Conservation (phyloP, 495 filamentous ascomycete species). For the Penicillium argentinense region DNA sequence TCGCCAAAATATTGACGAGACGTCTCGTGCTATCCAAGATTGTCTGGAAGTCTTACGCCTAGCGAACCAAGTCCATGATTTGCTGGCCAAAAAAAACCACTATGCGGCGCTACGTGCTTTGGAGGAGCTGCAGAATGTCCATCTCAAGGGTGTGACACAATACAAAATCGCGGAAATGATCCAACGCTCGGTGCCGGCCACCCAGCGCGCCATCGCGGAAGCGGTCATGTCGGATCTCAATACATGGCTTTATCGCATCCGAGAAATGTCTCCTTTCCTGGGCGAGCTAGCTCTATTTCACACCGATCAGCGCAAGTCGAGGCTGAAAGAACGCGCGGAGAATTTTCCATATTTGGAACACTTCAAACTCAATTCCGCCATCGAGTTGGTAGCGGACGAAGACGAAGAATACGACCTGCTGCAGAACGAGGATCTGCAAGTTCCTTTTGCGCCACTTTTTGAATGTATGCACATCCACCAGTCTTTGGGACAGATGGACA, state of each 20-base stretch:
- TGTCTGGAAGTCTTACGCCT: constrained; percentile 89
- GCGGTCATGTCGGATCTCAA: constrained; percentile 97
- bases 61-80: constrained; percentile 91
- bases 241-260: constrained; percentile 94
- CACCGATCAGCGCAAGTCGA: constrained; percentile 79
- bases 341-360: constrained; percentile 66
- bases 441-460: constrained; percentile 92
- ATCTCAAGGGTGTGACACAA: constrained; percentile 87
- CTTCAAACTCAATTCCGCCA: constrained; percentile 93
- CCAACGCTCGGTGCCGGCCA: constrained; percentile 88
- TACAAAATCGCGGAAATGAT: constrained; percentile 97
- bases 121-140: constrained; percentile 94
- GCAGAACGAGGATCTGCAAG: constrained; percentile 88
- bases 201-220: constrained; percentile 89
- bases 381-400: constrained; percentile 93
- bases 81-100: constrained; percentile 88
- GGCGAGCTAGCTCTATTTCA: constrained; percentile 97
- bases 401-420: constrained; percentile 92
- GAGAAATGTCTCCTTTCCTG: constrained; percentile 91
- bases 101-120: constrained; percentile 91
- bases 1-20: constrained; percentile 94
- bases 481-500: constrained; percentile 87
- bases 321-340: constrained; percentile 79
- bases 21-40: constrained; percentile 82
- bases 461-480: constrained; percentile 97